Evolutionary conservation across 192 early-diverging fungal species (phyloP), one percentile per base, ranked within the genome.

Genomic region (Coemansia sp.): DNA sequence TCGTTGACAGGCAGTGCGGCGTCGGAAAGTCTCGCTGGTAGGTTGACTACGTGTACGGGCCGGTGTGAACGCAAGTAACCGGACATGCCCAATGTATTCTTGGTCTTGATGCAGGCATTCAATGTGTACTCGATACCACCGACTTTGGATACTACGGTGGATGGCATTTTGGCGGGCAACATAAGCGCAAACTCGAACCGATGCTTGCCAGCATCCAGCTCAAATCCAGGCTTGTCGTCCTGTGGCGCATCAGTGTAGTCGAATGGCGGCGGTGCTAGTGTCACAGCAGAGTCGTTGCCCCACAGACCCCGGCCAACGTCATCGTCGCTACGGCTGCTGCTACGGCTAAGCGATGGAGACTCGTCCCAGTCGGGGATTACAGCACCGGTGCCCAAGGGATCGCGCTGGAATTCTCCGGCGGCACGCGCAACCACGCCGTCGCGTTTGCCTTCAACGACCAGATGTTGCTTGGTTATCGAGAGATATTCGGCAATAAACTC

Each of bases 81-180:
- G 3, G 68, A 44, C 42, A 68, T 34, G 1, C 67, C 67, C 16
- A 72, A 20, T 3, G 68, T 7, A 5, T 62, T 66, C 3, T 47
- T 62, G 36, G 71, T 67, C 42, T 71, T 76, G 11, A 82, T 15
- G 27, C 54, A 63, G 16, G 43, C 75, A 3, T 60, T 31, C 12
- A 82, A 38, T 33, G 51, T 64, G 66, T 82, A 82, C 2, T 71
- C 66, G 61, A 82, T 82, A n/a, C 72, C 72, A 33, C 80, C 80
- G 27, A 71, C 52, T 18, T 73, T 67, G 38, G 80, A 77, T 15
- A 71, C 43, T 1, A 82, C 66, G 3, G 72, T 82, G 1, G 80
- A 77, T 0, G 80, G 80, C 72, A 82, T 69, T 13, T 68, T 66
- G 0, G 79, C 49, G 16, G 74, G 79, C 22, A 82, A 61, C 57